phyloP scores from a whole-genome alignment of 305 asterid genomes.

The Fraxinus dipetala region DNA sequence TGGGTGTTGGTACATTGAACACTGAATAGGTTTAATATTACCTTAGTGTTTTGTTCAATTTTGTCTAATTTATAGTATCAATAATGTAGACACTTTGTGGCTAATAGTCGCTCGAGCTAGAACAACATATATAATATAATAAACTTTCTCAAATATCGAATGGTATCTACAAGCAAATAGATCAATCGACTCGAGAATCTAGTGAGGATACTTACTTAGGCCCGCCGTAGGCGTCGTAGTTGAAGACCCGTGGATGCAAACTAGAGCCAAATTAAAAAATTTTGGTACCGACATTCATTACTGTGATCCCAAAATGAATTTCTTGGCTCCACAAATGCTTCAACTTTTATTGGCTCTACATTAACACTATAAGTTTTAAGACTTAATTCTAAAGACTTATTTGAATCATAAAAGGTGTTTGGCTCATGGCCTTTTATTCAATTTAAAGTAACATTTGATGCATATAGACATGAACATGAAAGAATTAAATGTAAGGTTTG shows the following conservation, averaged over 20 bases:
- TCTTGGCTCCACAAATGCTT: background rate
- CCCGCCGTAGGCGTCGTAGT: too few species aligned
- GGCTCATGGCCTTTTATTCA: background rate
- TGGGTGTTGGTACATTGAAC: too few species aligned
- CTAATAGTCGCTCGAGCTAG: too few species aligned
- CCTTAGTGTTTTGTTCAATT: too few species aligned
- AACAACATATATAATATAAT: too few species aligned
- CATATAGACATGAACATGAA: background rate
- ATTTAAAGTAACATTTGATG: background rate
- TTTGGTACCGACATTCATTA: background rate
- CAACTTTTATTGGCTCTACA: background rate
- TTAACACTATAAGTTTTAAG: background rate
- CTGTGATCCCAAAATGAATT: background rate
- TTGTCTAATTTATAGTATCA: too few species aligned
- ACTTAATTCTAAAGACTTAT: background rate
- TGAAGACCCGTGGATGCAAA: background rate
- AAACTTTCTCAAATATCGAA: too few species aligned
- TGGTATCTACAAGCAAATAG: too few species aligned
- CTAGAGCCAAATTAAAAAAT: background rate
- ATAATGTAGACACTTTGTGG: too few species aligned
- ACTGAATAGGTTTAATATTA: too few species aligned
- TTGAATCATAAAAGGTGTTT: background rate
- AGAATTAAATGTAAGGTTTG: background rate
- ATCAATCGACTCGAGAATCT: too few species aligned
- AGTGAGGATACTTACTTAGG: too few species aligned